Evolutionary conservation across 148 eudicot species (phyloP).

Genomic region (Rhododendron henanense): DNA sequence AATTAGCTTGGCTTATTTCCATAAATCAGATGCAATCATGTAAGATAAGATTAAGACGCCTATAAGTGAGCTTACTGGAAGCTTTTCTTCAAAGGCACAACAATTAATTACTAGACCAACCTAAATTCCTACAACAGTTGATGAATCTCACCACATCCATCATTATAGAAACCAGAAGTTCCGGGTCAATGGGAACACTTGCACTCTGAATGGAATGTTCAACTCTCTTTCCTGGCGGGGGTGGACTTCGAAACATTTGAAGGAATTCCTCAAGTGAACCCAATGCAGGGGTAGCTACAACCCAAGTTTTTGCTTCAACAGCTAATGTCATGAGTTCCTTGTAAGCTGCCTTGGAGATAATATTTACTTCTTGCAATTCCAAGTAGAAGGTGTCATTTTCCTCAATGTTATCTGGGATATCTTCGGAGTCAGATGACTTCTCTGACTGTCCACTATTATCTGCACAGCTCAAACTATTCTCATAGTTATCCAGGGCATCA

Average conservation of each 20-base stretch:
- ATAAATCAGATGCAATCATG: neutral
- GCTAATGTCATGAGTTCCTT: conserved; percentile 8
- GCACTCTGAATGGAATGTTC: conserved; percentile 1
- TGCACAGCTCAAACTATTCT: neutral
- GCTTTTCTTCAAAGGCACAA: neutral
- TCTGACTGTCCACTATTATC: too few relatives aligned
- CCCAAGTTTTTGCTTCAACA: neutral
- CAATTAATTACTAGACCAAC: neutral
- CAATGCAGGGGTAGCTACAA: neutral
- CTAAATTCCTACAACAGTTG: neutral
- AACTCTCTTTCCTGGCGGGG: neutral
- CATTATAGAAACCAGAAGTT: neutral
- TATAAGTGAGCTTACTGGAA: neutral
- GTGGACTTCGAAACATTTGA: neutral
- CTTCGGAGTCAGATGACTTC: too few relatives aligned
- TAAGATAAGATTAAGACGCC: neutral
- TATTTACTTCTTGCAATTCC: conserved; percentile 8
- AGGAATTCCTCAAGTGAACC: neutral
- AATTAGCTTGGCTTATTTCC: neutral
- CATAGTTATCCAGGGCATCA: too few relatives aligned
- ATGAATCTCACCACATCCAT: conserved; percentile 2
- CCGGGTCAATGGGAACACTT: neutral
- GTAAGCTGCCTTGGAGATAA: conserved; percentile 6
- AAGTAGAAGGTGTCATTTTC: neutral
- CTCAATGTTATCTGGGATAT: neutral